These are phyloP conservation scores for Emergomyces orientalis DNA, from an alignment of 2,329 filamentous ascomycete genomes.

Conservation along the genomic window DNA sequence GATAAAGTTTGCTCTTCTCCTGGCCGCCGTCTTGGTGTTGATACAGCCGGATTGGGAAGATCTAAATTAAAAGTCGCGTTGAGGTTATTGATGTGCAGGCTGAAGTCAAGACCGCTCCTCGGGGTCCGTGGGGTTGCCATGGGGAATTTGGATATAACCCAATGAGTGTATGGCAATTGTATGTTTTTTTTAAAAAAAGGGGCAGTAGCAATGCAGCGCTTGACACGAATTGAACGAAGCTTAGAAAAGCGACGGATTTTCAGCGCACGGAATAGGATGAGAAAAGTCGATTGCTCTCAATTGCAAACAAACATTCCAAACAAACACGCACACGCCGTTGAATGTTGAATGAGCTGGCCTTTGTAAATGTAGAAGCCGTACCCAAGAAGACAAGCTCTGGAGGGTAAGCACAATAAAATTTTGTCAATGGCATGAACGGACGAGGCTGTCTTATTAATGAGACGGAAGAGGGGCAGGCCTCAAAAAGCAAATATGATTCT, in stretches of 20 bases:
- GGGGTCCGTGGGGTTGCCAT: conserved; percentile 6
- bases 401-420: background rate
- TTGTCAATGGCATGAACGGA: background rate
- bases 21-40: conserved; percentile 15
- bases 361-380: background rate
- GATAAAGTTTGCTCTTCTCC: conserved; percentile 16
- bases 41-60: conserved; percentile 22
- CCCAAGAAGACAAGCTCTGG: too few species aligned
- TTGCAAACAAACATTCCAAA: background rate
- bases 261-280: background rate
- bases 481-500: background rate
- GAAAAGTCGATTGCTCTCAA: background rate
- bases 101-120: conserved; percentile 19
- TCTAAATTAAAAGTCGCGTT: conserved; percentile 29
- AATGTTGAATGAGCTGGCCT: background rate
- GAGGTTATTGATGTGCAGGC: conserved; percentile 24
- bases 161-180: background rate
- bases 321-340: background rate
- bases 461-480: background rate
- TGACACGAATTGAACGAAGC: background rate
- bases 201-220: background rate
- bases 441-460: background rate
- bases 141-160: background rate
- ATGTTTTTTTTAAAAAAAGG: too few species aligned
- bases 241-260: background rate